Percentiles rank a stretch among this genome's conserved stretches.
Conservation (phyloP, 371 early-diverging fungal genomes). For the Syncephalastrum racemosum region DNA sequence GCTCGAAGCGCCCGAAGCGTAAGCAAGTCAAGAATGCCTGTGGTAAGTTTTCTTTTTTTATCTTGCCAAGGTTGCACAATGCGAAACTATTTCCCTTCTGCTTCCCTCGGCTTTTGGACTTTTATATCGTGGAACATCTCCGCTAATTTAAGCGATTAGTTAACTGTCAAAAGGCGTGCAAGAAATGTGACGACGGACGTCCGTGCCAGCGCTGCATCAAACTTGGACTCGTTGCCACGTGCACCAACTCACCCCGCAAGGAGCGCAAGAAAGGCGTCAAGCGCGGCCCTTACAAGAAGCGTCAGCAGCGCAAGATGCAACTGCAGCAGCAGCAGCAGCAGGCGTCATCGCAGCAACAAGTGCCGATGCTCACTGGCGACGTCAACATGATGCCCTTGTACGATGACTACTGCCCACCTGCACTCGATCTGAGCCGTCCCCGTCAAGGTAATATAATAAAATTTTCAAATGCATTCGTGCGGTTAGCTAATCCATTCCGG, state of each 20-base stretch:
- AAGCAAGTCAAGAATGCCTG: slow-evolving; percentile 86
- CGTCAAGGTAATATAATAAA: too few species aligned
- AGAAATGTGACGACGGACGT: slow-evolving; percentile 88
- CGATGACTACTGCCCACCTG: too few species aligned
- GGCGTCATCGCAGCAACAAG: too few species aligned
- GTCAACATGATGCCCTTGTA: too few species aligned
- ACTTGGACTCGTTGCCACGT: slow-evolving; percentile 70
- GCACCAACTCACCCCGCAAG: slow-evolving; percentile 81
- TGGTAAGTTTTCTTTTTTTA: slow-evolving; percentile 42
- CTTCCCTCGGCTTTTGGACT: slow-evolving; percentile 7
- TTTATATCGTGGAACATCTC: slow-evolving; percentile 1
- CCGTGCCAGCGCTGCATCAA: slow-evolving; percentile 88
- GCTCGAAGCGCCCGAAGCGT: slow-evolving; percentile 34
- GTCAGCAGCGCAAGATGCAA: slow-evolving; percentile 17
- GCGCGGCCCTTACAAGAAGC: slow-evolving; percentile 79
- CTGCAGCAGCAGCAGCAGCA: too few species aligned
- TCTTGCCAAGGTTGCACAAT: not conserved
- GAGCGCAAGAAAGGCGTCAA: slow-evolving; percentile 84
- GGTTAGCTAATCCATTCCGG: too few species aligned
- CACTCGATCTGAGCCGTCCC: too few species aligned
- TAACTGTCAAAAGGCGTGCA: slow-evolving; percentile 92
- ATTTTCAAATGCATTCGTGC: too few species aligned
- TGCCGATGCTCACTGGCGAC: too few species aligned
- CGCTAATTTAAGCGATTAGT: slow-evolving; percentile 38
- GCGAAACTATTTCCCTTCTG: slow-evolving; percentile 7